Conservation (phyloP, 129 eudicot genomes). For the Calendula officinalis region DNA sequence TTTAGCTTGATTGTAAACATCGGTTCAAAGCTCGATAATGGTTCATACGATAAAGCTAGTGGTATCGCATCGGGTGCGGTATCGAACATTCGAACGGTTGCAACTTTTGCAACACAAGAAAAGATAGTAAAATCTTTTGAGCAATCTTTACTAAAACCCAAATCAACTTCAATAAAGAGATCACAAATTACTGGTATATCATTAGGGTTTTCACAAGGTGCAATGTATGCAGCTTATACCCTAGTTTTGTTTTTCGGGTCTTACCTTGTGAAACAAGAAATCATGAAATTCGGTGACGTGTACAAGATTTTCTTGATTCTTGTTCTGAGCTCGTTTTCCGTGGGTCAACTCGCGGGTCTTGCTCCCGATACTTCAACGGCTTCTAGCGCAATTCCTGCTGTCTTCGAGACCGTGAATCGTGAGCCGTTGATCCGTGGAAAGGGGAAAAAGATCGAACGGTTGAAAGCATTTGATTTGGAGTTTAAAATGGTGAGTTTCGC, state of each 20-base stretch:
- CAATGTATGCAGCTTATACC: constrained; percentile 82
- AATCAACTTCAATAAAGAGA: constrained; percentile 48
- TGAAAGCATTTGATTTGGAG: constrained; percentile 54
- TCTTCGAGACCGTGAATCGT: constrained; percentile 48
- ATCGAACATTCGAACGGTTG: constrained; percentile 71
- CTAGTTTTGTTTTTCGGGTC: constrained; percentile 68
- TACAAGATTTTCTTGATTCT: constrained; percentile 81
- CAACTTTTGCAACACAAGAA: constrained; percentile 71
- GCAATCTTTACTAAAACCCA: constrained; percentile 58
- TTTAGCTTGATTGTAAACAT: constrained; percentile 63
- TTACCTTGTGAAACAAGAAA: constrained; percentile 46
- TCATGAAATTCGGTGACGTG: constrained; percentile 53
- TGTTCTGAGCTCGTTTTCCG: constrained; percentile 79
- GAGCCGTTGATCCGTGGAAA: constrained; percentile 46
- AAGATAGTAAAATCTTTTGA: constrained; percentile 58
- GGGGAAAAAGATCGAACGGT: constrained; percentile 41
- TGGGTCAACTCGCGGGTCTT: constrained; percentile 88
- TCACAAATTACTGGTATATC: constrained; percentile 68
- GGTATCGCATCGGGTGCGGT: constrained; percentile 80
- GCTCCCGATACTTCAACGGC: constrained; percentile 89
- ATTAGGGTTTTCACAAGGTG: constrained; percentile 72
- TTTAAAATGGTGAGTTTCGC: constrained; percentile 68
- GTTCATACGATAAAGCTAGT: constrained; percentile 63
- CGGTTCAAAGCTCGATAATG: constrained; percentile 65
- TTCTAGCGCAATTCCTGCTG: constrained; percentile 54